These are phyloP conservation scores for Raffaelea arxii DNA, from an alignment of 2,329 filamentous ascomycete species.

Conservation along the genomic window DNA sequence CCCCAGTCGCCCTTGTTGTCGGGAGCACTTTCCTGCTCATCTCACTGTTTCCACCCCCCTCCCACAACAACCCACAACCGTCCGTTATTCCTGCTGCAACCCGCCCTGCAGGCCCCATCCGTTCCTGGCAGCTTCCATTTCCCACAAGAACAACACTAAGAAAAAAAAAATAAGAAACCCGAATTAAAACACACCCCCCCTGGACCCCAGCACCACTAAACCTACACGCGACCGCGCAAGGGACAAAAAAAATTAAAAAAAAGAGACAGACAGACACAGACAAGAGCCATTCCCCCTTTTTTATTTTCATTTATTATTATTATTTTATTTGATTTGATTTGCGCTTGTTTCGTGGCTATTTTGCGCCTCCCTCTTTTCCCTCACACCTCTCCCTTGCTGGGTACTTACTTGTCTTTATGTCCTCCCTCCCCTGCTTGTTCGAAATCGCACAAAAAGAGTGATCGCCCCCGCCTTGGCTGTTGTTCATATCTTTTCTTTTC, in stretches of 20 bases:
- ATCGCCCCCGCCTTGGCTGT: constrained; percentile 7
- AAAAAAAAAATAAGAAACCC: neutral
- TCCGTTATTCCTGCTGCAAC: constrained; percentile 1
- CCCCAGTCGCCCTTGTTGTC: constrained; percentile 5
- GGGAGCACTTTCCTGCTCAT: neutral
- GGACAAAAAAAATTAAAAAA: neutral
- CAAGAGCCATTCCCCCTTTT: constrained; percentile 3
- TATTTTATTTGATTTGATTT: constrained; percentile 6
- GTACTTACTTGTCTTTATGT: neutral
- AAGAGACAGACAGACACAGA: constrained; percentile 3
- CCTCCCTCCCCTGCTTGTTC: constrained; percentile 2
- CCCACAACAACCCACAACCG: neutral
- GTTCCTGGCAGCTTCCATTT: constrained; percentile 10
- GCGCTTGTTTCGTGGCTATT: constrained; percentile 11
- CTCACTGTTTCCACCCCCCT: constrained; percentile 1
- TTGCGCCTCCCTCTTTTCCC: constrained; percentile 2
- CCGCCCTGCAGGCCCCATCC: constrained; percentile 8
- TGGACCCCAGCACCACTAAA: constrained; percentile 8
- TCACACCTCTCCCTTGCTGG: neutral
- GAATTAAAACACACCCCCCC: constrained; percentile 4
- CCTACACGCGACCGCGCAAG: constrained; percentile 10
- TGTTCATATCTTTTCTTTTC: neutral
- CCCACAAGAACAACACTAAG: constrained; percentile 8
- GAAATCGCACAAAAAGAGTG: constrained; percentile 10
- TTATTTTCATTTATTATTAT: constrained; percentile 4